Base-by-base conservation (phyloP, 192 early-diverging fungal genomes). In the Linnemannia elongata region DNA sequence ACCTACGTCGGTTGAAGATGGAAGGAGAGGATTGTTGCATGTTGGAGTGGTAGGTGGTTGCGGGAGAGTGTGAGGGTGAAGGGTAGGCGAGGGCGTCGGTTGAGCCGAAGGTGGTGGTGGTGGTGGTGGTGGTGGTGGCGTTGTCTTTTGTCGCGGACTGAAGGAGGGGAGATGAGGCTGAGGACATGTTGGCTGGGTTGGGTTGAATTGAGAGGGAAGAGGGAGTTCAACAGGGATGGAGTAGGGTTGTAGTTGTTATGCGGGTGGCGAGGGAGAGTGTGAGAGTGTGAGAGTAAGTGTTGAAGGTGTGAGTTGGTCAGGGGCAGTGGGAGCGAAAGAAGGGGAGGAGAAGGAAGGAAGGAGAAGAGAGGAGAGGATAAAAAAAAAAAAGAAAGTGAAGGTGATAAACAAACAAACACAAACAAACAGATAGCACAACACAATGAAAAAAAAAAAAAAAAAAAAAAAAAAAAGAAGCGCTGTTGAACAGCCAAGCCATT, bases 11-110 rank as follows among this genome's bases (percentile, higher is more conserved):
- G 57, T 22, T 70, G 39, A 35, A 74, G 45, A 75, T n/a, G 27
- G 66, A 30, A 33, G 69, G 77, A 12, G 78, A 45, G 24, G 71
- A 44, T 36, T 49, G 7, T 18, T 74, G 72, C 57, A 77, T 66
- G 38, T 35, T 66, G 22, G 42, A 27, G 6, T 39, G 42, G 57
- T 45, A 76, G 36, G 69, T 72, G 3, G 78, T 76, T 24, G 73
- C 69, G 12, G 82, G 82, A 12, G 82, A 84, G 49, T 47, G 82
- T 6, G 82, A 84, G 24, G 82, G 82, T 20, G 82, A 84, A 22
- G 82, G 82, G 77, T 84, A 84, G 47, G 68, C 77, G 63, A 45
- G 49, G 30, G 73, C 27, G 36, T 33, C 47, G 15, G 27, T 6
- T 12, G 74, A 27, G 57, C 4, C 41, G 54, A 17, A 54, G 41